Conservation (phyloP, 805 yeast species). For the Millerago galiae region DNA sequence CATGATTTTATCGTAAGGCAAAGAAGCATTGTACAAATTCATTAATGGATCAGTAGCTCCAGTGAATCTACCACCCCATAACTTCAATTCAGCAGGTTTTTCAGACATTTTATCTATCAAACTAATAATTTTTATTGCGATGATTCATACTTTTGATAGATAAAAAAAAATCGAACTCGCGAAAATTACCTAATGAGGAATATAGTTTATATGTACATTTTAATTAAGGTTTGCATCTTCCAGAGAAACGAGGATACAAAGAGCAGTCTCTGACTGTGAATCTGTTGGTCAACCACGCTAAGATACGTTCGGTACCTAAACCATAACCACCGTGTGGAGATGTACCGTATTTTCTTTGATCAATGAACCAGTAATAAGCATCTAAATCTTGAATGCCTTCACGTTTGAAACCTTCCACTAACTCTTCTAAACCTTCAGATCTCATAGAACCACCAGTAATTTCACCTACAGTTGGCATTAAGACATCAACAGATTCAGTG, state of each 20-base stretch:
- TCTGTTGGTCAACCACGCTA: slow-evolving; percentile 97
- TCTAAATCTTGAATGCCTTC: slow-evolving; percentile 71
- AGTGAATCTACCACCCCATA: slow-evolving; percentile 99
- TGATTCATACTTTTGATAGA: neutral
- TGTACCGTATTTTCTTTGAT: slow-evolving; percentile 94
- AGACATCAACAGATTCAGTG: slow-evolving; percentile 96
- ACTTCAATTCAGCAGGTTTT: slow-evolving; percentile 50
- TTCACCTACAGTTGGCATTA: slow-evolving; percentile 99
- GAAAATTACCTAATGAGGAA: neutral
- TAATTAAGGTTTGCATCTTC: slow-evolving; percentile 88
- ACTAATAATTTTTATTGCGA: neutral
- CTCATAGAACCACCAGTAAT: slow-evolving; percentile 99
- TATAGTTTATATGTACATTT: neutral
- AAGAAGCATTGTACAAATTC: slow-evolving; percentile 95
- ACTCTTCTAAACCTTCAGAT: slow-evolving; percentile 73
- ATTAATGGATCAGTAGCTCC: slow-evolving; percentile 96
- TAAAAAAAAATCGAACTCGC: neutral
- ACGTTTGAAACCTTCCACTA: slow-evolving; percentile 85
- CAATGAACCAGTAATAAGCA: slow-evolving; percentile 93
- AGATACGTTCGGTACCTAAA: slow-evolving; percentile 93
- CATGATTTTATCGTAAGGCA: slow-evolving; percentile 95
- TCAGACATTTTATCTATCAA: slow-evolving; percentile 12
- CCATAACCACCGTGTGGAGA: slow-evolving; percentile 99
- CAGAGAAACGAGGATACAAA: slow-evolving; percentile 94
- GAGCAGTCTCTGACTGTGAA: slow-evolving; percentile 98